Conservation (phyloP, 1,284 basidiomycete species). For the Microbotryomycetes sp. region DNA sequence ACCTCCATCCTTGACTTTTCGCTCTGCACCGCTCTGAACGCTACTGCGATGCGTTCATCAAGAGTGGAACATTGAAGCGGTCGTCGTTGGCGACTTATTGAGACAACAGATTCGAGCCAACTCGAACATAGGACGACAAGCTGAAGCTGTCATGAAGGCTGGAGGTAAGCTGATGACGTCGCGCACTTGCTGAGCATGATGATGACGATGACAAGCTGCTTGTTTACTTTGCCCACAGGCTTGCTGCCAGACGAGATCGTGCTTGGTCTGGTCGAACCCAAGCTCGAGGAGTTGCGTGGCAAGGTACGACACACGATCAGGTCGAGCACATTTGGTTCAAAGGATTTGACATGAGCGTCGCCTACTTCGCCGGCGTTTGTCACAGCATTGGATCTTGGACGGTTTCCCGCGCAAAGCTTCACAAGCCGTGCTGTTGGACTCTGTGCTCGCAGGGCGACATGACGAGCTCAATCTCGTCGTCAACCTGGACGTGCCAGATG, state of each 20-base stretch:
- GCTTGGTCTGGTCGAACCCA: slow-evolving; percentile 63
- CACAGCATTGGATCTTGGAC: slow-evolving; percentile 81
- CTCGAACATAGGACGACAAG: slow-evolving; percentile 62
- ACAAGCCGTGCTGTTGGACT: slow-evolving; percentile 78
- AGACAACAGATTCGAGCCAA: slow-evolving; percentile 70
- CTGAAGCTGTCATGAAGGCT: slow-evolving; percentile 65
- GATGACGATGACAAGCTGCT: not conserved
- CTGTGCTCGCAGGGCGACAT: slow-evolving; percentile 41
- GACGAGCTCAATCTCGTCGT: slow-evolving; percentile 69
- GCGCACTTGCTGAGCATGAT: not conserved
- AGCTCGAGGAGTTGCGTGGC: slow-evolving; percentile 63
- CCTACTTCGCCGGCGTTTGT: not conserved
- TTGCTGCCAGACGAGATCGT: slow-evolving; percentile 72
- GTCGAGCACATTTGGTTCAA: too few relatives aligned
- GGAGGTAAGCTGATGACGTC: slow-evolving; percentile 47
- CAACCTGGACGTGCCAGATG: slow-evolving; percentile 85
- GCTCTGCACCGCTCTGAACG: not conserved
- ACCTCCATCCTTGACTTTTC: too few relatives aligned
- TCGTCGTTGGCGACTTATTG: slow-evolving; percentile 74
- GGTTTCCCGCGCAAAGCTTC: slow-evolving; percentile 90
- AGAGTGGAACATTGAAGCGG: slow-evolving; percentile 48
- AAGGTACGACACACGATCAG: slow-evolving; percentile 35
- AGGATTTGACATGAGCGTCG: not conserved
- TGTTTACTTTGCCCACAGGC: slow-evolving; percentile 39
- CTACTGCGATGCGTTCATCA: too few relatives aligned